phyloP scores from a whole-genome alignment of 257 asterid genomes.

The Solanum tacnaense region DNA sequence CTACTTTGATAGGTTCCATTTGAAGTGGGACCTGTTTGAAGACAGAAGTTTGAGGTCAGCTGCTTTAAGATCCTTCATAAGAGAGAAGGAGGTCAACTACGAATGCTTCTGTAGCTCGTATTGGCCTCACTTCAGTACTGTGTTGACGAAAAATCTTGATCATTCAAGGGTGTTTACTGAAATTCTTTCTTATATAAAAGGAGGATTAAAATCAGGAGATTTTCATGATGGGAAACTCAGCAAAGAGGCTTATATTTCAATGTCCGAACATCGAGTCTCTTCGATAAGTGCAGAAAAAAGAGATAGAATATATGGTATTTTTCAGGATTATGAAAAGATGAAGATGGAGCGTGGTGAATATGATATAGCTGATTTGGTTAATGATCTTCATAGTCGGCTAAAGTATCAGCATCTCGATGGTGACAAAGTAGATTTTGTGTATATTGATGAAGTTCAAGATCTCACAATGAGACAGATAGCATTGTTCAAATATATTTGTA shows the following conservation, averaged over 20 bases:
- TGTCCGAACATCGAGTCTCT: conserved; percentile 34
- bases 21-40: conserved; percentile 3
- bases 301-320: conserved; percentile 33
- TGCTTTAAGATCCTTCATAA: conserved; percentile 32
- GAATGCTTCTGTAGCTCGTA: conserved; percentile 38
- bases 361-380: conserved; percentile 61
- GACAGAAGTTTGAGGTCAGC: conserved; percentile 25
- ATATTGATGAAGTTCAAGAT: conserved; percentile 70
- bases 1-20: conserved; percentile 41
- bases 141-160: conserved; percentile 33
- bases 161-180: conserved; percentile 49
- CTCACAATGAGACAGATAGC: conserved; percentile 51
- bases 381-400: conserved; percentile 42
- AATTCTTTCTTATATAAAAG: conserved; percentile 59
- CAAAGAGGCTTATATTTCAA: conserved; percentile 22
- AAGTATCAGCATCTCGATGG: conserved; percentile 17
- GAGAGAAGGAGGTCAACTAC: conserved; percentile 46
- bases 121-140: conserved; percentile 50
- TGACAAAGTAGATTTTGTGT: conserved; percentile 63
- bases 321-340: conserved; percentile 50
- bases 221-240: conserved; percentile 22
- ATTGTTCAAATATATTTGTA: conserved; percentile 46
- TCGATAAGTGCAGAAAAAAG: conserved; percentile 26
- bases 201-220: conserved; percentile 30
- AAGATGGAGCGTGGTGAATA: conserved; percentile 40